Evolutionary conservation across 306 rosid species (phyloP).

Genomic region (Dicorynia guianensis): DNA sequence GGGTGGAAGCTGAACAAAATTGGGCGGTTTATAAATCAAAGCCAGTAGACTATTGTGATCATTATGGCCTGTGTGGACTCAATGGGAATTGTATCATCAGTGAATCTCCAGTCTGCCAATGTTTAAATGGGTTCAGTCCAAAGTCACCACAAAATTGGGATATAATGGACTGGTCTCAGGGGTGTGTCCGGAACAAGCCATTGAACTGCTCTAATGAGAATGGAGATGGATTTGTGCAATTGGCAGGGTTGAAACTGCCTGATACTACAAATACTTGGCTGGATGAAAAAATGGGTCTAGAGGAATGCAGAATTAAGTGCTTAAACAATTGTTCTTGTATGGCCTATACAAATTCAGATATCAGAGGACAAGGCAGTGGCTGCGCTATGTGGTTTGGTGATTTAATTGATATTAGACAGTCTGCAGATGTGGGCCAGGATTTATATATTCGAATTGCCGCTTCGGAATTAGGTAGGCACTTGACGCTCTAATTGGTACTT

Average conservation of each 20-base stretch:
- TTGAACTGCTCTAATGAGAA: neutral
- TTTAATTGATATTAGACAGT: neutral
- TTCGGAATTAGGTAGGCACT: neutral
- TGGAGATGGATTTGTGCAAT: neutral
- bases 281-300: too few species aligned
- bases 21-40: neutral
- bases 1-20: neutral
- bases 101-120: neutral
- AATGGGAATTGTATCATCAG: neutral
- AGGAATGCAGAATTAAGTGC: too few species aligned
- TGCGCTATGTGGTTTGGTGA: too few species aligned
- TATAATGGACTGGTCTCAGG: neutral
- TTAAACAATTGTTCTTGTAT: neutral
- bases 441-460: neutral
- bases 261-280: too few species aligned
- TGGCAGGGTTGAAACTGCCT: neutral
- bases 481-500: neutral
- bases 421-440: neutral
- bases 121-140: conserved; percentile 1
- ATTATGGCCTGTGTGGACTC: neutral
- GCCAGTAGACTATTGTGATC: neutral
- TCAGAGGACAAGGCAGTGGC: neutral
- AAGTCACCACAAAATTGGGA: conserved; percentile 1
- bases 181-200: too few species aligned
- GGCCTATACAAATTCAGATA: conserved; percentile 32